A percentile compares a stretch with the other conserved stretches of the same genome.
These are phyloP conservation scores for Evernia prunastri DNA, from an alignment of 495 filamentous ascomycete species.

Conservation along the genomic window DNA sequence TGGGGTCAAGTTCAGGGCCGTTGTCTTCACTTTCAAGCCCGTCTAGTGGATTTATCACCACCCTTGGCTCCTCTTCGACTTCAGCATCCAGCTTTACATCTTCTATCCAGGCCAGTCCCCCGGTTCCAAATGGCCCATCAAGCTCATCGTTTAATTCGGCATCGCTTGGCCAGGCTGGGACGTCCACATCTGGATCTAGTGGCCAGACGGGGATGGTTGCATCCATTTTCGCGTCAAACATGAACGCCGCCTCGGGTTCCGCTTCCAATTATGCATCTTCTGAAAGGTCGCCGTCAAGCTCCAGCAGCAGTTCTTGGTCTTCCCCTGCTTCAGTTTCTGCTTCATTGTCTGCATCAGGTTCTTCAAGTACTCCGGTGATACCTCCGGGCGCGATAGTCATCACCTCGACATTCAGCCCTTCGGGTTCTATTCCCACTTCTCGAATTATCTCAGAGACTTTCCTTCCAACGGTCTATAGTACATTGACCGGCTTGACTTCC, in stretches of 20 bases:
- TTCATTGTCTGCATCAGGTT: background rate
- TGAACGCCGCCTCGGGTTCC: background rate
- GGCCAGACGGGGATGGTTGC: no score
- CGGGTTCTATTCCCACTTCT: background rate
- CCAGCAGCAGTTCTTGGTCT: background rate
- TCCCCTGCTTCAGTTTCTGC: background rate
- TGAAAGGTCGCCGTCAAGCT: background rate
- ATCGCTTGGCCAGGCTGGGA: no score
- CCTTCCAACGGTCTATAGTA: background rate
- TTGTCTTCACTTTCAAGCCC: background rate
- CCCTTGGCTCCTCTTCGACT: background rate
- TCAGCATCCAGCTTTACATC: background rate
- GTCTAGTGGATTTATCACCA: background rate
- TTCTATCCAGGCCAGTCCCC: background rate
- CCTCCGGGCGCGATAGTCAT: background rate
- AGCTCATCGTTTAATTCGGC: background rate
- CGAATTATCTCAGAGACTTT: background rate
- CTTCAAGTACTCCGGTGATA: background rate
- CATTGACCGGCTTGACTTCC: background rate
- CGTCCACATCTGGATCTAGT: no score
- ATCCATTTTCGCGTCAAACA: no score
- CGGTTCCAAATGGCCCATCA: background rate
- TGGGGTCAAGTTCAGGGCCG: background rate
- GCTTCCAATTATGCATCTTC: background rate
- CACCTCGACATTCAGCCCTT: background rate